phyloP scores from a whole-genome alignment of 306 rosid genomes.

The Fagus crenata region DNA sequence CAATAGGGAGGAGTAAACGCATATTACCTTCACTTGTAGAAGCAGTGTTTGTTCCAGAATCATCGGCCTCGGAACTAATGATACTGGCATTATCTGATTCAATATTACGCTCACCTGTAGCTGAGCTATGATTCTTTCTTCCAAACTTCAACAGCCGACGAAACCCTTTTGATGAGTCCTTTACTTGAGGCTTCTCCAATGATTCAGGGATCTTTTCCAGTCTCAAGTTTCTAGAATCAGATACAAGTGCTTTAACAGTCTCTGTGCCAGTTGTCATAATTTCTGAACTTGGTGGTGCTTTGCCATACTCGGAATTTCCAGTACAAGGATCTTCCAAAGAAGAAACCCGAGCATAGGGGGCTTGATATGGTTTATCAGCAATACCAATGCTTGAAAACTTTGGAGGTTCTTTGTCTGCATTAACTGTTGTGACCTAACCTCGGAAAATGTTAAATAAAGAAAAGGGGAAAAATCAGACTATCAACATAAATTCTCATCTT shows the following conservation, averaged over 20 bases:
- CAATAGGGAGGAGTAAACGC: neutral
- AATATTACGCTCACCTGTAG: slow-evolving; percentile 45
- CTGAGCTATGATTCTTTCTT: slow-evolving; percentile 74
- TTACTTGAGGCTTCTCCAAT: slow-evolving; percentile 67
- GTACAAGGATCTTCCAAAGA: slow-evolving; percentile 83
- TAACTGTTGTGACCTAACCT: slow-evolving; percentile 45
- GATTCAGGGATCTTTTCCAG: slow-evolving; percentile 90
- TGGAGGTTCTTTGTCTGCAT: slow-evolving; percentile 47
- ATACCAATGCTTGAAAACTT: slow-evolving; percentile 37
- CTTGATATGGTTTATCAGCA: slow-evolving; percentile 51
- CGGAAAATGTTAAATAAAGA: slow-evolving; percentile 22
- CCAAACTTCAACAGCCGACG: slow-evolving; percentile 77
- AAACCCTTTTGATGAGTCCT: slow-evolving; percentile 81
- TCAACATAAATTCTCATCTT: neutral
- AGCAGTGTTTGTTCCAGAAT: slow-evolving; percentile 42
- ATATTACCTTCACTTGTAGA: slow-evolving; percentile 72
- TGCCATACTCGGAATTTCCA: slow-evolving; percentile 59
- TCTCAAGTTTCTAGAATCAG: slow-evolving; percentile 54
- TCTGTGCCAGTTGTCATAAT: slow-evolving; percentile 44
- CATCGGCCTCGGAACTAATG: slow-evolving; percentile 64
- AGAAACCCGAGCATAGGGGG: slow-evolving; percentile 76
- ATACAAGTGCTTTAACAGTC: slow-evolving; percentile 51
- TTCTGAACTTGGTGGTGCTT: slow-evolving; percentile 56
- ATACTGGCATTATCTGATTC: slow-evolving; percentile 61
- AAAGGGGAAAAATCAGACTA: neutral